Base-by-base conservation (phyloP, 306 rosid species). In the Glycine latifolia region DNA sequence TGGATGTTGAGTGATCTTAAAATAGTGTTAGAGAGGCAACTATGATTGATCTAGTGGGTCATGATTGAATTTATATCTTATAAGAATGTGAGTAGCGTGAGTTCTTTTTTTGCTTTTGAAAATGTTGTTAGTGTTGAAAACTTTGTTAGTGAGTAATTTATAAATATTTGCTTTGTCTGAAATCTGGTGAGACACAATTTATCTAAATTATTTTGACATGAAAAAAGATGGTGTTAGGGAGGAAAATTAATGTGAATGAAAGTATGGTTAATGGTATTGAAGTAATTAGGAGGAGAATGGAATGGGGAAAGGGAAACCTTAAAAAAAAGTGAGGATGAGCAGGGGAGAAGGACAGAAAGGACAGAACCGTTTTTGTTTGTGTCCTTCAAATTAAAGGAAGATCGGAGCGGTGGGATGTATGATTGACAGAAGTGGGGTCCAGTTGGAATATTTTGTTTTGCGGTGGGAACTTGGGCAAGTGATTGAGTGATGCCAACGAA, bases 351-450 rank as follows among this genome's bases (percentile, higher is more conserved):
- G 83, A 77, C 78, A 54, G 67, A 49, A 78, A 56, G 76, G 83
- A 66, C 75, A 41, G 52, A 85, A 75, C 83, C 39, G 86, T 77
- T 77, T 83, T 89, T 89, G 86, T 85, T 74, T 69, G 77, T 43
- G 67, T 67, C 8, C 9, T 2, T 56, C 5, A 56, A 79, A 6
- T 78, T 33, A 76, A 53, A 60, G 60, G 71, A 76, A 67, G 55
- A 76, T 43, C 10, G 37, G 66, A 70, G 13, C 15, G 71, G 61
- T 4, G 31, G 55, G 66, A 16, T 56, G 62, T 4, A 47, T 79
- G 77, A 71, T 69, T 46, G 63, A 15, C 41, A 53, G 26, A 56
- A 74, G 76, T 43, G 68, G 75, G 80, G 76, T 15, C 53, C 61
- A 12, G 59, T 33, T 54, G 76, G 53, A 75, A 75, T 39, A 76